Base-by-base conservation (phyloP, 2,329 filamentous ascomycete genomes). In the Tolypocladium nubicola region DNA sequence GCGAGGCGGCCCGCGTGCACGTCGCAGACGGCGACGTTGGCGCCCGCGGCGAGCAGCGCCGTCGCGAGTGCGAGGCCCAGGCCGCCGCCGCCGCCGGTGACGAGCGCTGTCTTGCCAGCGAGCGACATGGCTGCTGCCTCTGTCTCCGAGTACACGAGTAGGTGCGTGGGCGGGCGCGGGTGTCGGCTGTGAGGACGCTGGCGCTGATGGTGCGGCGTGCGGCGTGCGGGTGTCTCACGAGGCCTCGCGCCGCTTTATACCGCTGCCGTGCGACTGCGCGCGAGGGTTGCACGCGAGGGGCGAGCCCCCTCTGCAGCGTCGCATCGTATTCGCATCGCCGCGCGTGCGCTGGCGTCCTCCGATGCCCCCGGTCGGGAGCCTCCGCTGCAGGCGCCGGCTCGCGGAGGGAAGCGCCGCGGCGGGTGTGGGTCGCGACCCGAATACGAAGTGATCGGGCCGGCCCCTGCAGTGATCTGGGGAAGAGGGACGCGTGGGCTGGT, bases 1-100 rank as follows among this genome's bases (percentile, higher is more conserved):
- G n/a, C n/a, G n/a, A 26, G 23, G 23, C 23, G 23, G 23, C 23
- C 23, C 23, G 2, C 23, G 23, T 26, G 23, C 23, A 71, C 59
- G 61, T 73, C 70, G 63, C 70, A 68, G 55, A 72, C 60, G 52
- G 66, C 64, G 35, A 73, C 66, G 60, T 67, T 68, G 41, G 66
- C 67, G 54, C 69, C 70, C 2, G 63, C 61, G 13, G 61, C 58
- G 47, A 73, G 65, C 56, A 68, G 61, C 47, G 60, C 62, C 23
- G 64, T 62, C 38, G 68, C 69, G 33, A 71, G 67, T 59, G 56
- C 58, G 50, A 64, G 64, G 53, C 71, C 70, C 21, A 73, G 62
- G 5, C 70, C 70, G 50, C 66, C 65, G 10, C 63, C 67, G 11
- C 62, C 67, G 47, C 70, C 70, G 21, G 70, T 72, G 35, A 73